Conservation (phyloP, 2,329 filamentous ascomycete species). For the Fusarium lyarnte region DNA sequence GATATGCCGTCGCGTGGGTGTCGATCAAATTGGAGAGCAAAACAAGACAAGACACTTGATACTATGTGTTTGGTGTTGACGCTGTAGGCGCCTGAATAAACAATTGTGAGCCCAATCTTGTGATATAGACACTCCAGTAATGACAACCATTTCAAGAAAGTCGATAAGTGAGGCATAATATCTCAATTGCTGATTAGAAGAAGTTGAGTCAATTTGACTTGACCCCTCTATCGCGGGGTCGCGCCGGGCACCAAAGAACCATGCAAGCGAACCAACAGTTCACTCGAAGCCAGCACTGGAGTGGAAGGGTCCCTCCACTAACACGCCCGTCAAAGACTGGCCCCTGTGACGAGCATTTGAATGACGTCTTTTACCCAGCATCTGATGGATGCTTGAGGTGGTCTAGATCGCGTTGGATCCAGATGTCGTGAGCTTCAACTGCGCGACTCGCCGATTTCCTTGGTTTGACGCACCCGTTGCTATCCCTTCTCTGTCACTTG, state of each 20-base stretch:
- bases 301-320: slow-evolving; percentile 18
- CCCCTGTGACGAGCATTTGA: slow-evolving; percentile 14
- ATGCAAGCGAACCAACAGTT: slow-evolving; percentile 18
- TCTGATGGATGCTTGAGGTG: not conserved
- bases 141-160: not conserved
- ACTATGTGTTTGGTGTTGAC: not conserved
- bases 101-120: not conserved
- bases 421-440: not conserved
- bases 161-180: slow-evolving; percentile 20
- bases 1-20: not conserved
- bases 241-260: not conserved
- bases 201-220: slow-evolving; percentile 25
- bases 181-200: slow-evolving; percentile 14
- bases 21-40: slow-evolving; percentile 21
- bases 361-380: slow-evolving; percentile 29
- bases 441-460: slow-evolving; percentile 17
- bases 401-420: slow-evolving; percentile 30
- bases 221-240: slow-evolving; percentile 33
- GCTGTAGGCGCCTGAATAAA: slow-evolving; percentile 8
- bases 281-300: slow-evolving; percentile 2
- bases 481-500: not conserved
- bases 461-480: slow-evolving; percentile 9
- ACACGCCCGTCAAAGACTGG: slow-evolving; percentile 2
- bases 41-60: slow-evolving; percentile 7
- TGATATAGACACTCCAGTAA: slow-evolving; percentile 18